Conservation (phyloP, 2,329 filamentous ascomycete genomes). For the Sporothrix phasma region DNA sequence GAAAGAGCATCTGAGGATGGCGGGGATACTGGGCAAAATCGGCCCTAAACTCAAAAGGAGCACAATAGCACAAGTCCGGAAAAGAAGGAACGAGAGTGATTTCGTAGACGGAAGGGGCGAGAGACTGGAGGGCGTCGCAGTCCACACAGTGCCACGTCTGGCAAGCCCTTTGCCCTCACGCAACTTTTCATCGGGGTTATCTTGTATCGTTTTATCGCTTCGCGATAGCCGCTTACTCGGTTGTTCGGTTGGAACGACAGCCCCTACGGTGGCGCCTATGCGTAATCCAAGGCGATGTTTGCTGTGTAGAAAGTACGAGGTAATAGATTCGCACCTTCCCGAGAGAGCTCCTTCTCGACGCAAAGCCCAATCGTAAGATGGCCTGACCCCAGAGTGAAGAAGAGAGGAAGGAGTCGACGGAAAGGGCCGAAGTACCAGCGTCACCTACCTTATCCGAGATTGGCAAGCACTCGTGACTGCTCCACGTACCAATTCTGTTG, state of each 20-base stretch:
- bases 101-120: background rate
- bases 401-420: too few species aligned
- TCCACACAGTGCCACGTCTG: background rate
- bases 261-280: background rate
- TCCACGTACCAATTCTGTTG: too few species aligned
- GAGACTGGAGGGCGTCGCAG: background rate
- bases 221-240: background rate
- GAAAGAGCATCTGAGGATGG: background rate
- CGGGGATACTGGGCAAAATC: background rate
- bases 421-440: too few species aligned
- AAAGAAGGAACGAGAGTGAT: background rate
- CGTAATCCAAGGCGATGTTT: background rate
- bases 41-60: background rate
- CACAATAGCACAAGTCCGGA: background rate
- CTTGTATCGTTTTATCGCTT: background rate
- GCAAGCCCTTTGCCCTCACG: background rate
- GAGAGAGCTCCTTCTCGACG: background rate
- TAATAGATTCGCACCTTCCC: background rate
- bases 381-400: background rate
- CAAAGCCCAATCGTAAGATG: background rate
- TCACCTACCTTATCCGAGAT: too few species aligned
- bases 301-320: background rate
- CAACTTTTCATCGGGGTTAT: background rate
- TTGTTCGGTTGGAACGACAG: background rate
- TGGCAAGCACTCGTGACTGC: too few species aligned